Base-by-base conservation (phyloP, 345 rosid species). In the Tarenaya hassleriana region DNA sequence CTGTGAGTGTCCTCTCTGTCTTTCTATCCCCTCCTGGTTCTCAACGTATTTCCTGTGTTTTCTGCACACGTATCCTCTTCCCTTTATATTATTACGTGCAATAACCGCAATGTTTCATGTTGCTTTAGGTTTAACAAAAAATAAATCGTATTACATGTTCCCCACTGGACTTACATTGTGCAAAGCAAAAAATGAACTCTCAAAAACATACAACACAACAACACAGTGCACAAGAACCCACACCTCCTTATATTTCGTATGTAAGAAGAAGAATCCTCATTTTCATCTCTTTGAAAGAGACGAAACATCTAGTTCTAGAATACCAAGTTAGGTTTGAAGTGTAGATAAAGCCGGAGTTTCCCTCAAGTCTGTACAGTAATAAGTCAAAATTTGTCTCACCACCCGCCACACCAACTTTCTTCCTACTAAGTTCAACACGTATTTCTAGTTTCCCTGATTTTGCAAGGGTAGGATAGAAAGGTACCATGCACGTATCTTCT, bases 401-500 rank as follows among this genome's bases (percentile, higher is more conserved):
- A 56, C 35, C 34, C 54, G 44, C 46, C 35, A 29, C 42, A 62
- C 41, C 42, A 35, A 35, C 11, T 10, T 11, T 33, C 35, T 1
- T 49, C 33, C 46, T 34, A n/a, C 50, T 33, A 56, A 55, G 33
- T 57, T 56, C 57, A 56, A 50, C 69, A 42, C 20, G 56, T 57
- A 56, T 24, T 16, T 43, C 11, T 37, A n/a, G n/a, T 47, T 14
- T 37, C 31, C 31, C 21, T 41, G 8, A 38, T 39, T 42, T 43
- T 24, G 31, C 14, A 45, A 29, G 16, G 41, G n/a, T n/a, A n/a
- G n/a, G n/a, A n/a, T n/a, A n/a, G n/a, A n/a, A n/a, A n/a, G n/a
- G n/a, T n/a, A n/a, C 24, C 42, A 49, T 56, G 32, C 43, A 17
- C 47, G 50, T 17, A 50, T 50, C 63, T 47, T 39, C 37, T 14